Percentiles rank a stretch among this genome's conserved stretches.
These are phyloP conservation scores for Cryoendolithus antarcticus DNA, from an alignment of 2,329 filamentous ascomycete species.

Conservation along the genomic window DNA sequence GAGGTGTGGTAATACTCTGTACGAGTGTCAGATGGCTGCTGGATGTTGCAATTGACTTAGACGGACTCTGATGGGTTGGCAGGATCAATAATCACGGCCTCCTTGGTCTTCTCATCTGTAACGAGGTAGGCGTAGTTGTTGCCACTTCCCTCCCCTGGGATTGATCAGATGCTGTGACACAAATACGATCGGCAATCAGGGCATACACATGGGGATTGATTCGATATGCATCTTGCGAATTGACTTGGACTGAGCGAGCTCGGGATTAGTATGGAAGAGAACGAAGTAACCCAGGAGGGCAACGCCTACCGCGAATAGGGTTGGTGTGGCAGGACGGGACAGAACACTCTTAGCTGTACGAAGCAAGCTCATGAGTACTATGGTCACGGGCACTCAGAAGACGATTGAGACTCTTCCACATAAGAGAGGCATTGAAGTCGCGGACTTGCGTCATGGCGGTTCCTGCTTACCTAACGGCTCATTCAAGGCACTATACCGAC, in stretches of 20 bases:
- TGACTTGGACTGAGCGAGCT: neutral
- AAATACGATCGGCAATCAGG: constrained; percentile 5
- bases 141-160: constrained; percentile 57
- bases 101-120: constrained; percentile 37
- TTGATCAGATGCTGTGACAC: neutral
- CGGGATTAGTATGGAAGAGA: neutral
- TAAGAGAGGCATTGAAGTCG: too few species aligned
- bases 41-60: neutral
- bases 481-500: too few species aligned
- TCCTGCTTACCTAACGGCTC: too few species aligned
- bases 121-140: constrained; percentile 73
- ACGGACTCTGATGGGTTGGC: constrained; percentile 55
- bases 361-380: neutral
- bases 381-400: neutral
- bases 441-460: too few species aligned
- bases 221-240: constrained; percentile 62
- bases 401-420: too few species aligned
- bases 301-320: neutral
- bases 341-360: neutral
- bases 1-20: constrained; percentile 50
- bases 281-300: neutral
- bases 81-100: constrained; percentile 59
- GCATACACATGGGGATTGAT: constrained; percentile 77
- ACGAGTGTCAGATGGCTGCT: constrained; percentile 1
- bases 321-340: neutral